Conservation (phyloP, 441 rosid genomes). For the Erysimum cheiri region DNA sequence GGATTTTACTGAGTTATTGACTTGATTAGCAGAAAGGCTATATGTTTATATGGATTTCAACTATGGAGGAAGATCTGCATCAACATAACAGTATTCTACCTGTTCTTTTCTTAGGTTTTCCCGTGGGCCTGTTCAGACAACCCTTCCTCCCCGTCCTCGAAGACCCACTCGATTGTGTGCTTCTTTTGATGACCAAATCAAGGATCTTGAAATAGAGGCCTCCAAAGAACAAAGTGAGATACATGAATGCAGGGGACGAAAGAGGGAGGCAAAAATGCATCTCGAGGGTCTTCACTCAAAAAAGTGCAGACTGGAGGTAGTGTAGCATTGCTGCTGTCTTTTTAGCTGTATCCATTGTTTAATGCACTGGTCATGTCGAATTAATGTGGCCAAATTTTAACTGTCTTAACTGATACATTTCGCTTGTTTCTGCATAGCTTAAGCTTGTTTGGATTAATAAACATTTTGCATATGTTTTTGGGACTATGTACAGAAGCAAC, state of each 20-base stretch:
- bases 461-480: conserved; percentile 15
- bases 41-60: conserved; percentile 1
- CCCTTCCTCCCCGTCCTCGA: conserved; percentile 67
- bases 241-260: conserved; percentile 59
- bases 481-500: conserved; percentile 57
- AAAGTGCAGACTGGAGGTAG: conserved; percentile 59
- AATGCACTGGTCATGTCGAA: conserved; percentile 26
- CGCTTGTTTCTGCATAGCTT: conserved; percentile 5
- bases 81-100: conserved; percentile 4
- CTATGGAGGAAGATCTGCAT: neutral
- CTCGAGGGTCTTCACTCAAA: conserved; percentile 55
- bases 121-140: conserved; percentile 87
- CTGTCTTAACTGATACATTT: conserved; percentile 9
- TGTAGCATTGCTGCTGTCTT: conserved; percentile 1
- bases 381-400: conserved; percentile 1
- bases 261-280: conserved; percentile 58
- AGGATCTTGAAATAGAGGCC: conserved; percentile 61
- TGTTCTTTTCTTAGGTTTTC: conserved; percentile 66
- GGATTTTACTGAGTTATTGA: neutral
- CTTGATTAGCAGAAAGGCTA: neutral
- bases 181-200: conserved; percentile 81
- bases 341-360: conserved; percentile 9
- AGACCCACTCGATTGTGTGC: conserved; percentile 77
- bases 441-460: neutral
- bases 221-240: conserved; percentile 49